Conservation (phyloP, 768 basidiomycete species). For the Podaxis sp. region DNA sequence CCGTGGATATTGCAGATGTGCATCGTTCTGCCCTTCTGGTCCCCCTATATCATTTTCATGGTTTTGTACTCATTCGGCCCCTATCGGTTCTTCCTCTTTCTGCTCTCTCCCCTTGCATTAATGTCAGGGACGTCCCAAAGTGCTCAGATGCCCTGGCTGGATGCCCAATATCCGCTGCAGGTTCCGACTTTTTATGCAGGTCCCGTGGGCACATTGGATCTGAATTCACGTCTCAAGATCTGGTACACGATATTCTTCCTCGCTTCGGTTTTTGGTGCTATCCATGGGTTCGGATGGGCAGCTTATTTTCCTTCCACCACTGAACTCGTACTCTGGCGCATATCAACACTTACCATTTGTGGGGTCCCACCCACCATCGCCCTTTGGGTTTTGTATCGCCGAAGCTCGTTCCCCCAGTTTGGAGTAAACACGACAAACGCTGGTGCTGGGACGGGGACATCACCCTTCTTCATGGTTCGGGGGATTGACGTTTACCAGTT, state of each 20-base stretch:
- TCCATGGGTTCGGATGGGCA: constrained; percentile 20
- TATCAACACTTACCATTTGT: neutral
- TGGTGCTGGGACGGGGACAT: no score
- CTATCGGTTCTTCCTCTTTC: constrained; percentile 5
- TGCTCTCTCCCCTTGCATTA: constrained; percentile 1
- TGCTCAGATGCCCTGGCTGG: neutral
- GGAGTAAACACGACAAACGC: neutral
- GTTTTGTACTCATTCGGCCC: neutral
- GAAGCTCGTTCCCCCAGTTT: neutral
- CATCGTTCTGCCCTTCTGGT: constrained; percentile 5
- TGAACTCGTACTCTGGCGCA: constrained; percentile 16
- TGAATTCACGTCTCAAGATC: neutral
- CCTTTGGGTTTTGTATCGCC: constrained; percentile 1
- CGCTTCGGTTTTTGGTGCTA: constrained; percentile 19
- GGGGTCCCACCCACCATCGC: constrained; percentile 7
- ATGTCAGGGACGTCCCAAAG: constrained; percentile 1
- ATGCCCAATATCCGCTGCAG: neutral
- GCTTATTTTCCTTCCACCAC: constrained; percentile 16
- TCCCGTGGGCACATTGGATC: neutral
- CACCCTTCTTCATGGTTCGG: neutral
- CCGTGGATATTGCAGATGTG: constrained; percentile 8
- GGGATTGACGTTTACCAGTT: neutral
- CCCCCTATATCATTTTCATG: neutral
- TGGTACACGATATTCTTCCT: constrained; percentile 6
- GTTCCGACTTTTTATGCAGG: constrained; percentile 4